phyloP scores from a whole-genome alignment of 1,284 basidiomycete genomes.

The Takashimella koratensis region DNA sequence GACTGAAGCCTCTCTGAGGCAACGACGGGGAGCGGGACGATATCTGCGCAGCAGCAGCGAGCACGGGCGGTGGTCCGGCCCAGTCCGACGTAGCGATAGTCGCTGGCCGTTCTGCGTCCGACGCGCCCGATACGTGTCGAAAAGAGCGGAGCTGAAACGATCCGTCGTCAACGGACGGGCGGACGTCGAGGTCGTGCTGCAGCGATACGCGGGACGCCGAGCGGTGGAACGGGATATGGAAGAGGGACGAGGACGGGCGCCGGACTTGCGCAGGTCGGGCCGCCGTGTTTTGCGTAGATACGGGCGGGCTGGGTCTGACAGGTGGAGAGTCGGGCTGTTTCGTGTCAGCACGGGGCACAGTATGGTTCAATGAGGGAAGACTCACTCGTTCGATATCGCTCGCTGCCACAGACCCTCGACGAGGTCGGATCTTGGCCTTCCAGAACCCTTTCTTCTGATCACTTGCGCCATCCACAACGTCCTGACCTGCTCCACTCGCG shows the following conservation, averaged over 20 bases:
- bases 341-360: too few species aligned
- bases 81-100: not conserved
- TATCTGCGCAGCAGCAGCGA: not conserved
- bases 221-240: constrained; percentile 35
- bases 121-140: constrained; percentile 35
- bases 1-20: not conserved
- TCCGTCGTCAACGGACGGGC: constrained; percentile 27
- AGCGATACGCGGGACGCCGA: constrained; percentile 32
- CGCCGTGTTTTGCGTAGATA: not conserved
- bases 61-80: constrained; percentile 1
- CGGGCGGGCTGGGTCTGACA: not conserved
- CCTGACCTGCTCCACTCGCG: not conserved
- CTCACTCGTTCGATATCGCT: not conserved
- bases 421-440: not conserved
- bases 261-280: constrained; percentile 6
- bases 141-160: constrained; percentile 46
- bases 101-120: constrained; percentile 15
- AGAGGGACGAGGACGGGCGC: constrained; percentile 35
- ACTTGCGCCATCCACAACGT: not conserved
- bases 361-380: too few species aligned
- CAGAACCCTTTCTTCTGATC: not conserved
- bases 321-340: not conserved
- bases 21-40: not conserved
- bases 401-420: not conserved
- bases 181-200: constrained; percentile 20